Base-by-base conservation (phyloP, 2,329 filamentous ascomycete species). In the Monilinia fructigena region DNA sequence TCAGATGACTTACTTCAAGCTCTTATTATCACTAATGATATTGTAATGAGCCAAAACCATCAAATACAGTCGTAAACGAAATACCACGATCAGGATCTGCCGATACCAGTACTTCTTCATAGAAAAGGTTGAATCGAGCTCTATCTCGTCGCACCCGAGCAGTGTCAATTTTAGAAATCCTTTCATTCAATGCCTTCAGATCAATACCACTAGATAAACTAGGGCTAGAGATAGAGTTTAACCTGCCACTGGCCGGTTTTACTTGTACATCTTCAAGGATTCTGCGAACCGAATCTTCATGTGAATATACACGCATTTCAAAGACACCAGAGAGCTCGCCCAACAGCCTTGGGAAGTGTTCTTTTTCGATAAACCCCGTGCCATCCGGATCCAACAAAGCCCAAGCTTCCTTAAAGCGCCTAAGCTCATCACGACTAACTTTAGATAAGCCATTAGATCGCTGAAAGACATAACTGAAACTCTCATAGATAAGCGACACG, bases 21-120 rank as follows among this genome's bases (percentile, higher is more conserved):
- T 97, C 82, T 97, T 97, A 81, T 90, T 97, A 78, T 99, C 95
- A 72, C 89, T 97, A 77, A 99, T 99, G 75, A 99, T 93, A 75
- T 98, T 99, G 83, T 99, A 96, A 78, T 99, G 95, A 45, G 96
- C 94, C 66, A 99, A 82, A 68, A 96, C 96, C 90, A 99, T 95
- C 62, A 99, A 99, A 83, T 28, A 97, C 89, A 8, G 90, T 89
- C 3, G 92, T 95, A 77, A 99, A 99, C 0, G 91, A 89, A 68
- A 99, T 96, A 58, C 95, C 95, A 69, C 86, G 86, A 74, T 96
- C 92, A 0, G 89, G 90, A 77, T 99, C 93, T 5, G 93, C 92
- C 5, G 93, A 94, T 7, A 97, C 92, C 77, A 98, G 86, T 26
- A 98, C 91, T 79, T 99, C 96, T 78, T 98, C 93, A 75, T 92